phyloP scores from a whole-genome alignment of 2,329 filamentous ascomycete genomes.

The Alternaria sp. region DNA sequence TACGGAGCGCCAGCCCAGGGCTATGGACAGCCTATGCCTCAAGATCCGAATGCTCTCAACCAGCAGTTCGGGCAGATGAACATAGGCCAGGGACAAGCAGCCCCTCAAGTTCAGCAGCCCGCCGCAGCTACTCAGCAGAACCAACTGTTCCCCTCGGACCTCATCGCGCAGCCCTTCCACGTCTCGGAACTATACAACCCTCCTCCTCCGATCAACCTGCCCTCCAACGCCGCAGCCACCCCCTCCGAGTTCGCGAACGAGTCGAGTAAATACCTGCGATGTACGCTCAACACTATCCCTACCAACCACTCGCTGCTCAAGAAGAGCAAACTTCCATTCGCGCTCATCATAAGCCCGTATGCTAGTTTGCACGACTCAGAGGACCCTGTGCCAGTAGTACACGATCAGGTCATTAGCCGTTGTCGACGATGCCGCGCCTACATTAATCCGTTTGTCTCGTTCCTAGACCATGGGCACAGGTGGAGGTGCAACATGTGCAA shows the following conservation, averaged over 20 bases:
- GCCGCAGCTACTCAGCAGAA: constrained; percentile 62
- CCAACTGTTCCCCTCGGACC: constrained; percentile 89
- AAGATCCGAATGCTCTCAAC: constrained; percentile 71
- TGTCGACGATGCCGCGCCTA: constrained; percentile 96
- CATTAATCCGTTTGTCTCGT: constrained; percentile 91
- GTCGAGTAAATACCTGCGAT: constrained; percentile 91
- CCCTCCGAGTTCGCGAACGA: constrained; percentile 92
- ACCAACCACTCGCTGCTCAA: constrained; percentile 93
- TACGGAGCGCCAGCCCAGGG: constrained; percentile 42
- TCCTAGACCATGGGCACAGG: constrained; percentile 94
- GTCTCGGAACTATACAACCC: constrained; percentile 91
- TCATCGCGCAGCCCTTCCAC: constrained; percentile 92
- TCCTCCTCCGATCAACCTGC: constrained; percentile 89
- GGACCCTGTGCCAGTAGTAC: constrained; percentile 88
- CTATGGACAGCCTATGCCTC: constrained; percentile 57
- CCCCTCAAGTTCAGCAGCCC: constrained; percentile 42
- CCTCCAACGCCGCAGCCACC: constrained; percentile 92
- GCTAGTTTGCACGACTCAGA: constrained; percentile 91
- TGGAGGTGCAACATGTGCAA: constrained; percentile 99
- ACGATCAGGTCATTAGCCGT: constrained; percentile 96
- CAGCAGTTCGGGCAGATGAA: constrained; percentile 85
- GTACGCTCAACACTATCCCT: constrained; percentile 91
- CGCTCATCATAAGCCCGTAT: constrained; percentile 95
- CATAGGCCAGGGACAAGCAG: constrained; percentile 57
- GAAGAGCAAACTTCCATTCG: constrained; percentile 93